Evolutionary conservation across 2,329 filamentous ascomycete species (phyloP), one percentile per base, ranked within the genome.

Genomic region (Lasiodiplodia theobromae): DNA sequence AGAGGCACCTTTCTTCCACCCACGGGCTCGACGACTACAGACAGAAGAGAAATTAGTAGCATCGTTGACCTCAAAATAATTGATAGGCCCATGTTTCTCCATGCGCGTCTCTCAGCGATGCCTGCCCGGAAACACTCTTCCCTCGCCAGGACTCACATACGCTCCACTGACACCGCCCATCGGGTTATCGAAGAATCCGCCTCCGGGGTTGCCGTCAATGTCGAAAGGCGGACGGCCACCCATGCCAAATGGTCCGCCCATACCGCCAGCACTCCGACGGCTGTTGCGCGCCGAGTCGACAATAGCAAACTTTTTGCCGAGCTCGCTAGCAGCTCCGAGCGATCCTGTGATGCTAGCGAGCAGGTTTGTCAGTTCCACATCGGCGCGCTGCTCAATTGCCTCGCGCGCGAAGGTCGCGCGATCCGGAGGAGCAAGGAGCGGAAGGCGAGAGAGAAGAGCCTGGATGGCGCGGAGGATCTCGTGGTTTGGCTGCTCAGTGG

Each of bases 391-490:
- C 66, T 91, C 89, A 47, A 91, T 83, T 47, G 92, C 87, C 78
- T 97, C 91, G 40, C 87, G 84, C 34, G 89, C 84, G 75, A 95
- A 92, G 0, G 87, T 85, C 53, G 85, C 84, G 31, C 85, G 72
- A 73, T 92, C 86, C 2, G 90, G 85, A 3, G 95, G 93, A 4
- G 91, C 89, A 66, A 97, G 87, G 21, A 98, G 89, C 49, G 92
- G 91, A 34, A 97, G 86, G 64, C 95, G 91, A 62, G 91, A 91
- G 71, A 97, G 87, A 51, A 97, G 89, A 2, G 94, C 91, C 75
- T 94, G 92, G 71, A 97, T 93, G 71, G 93, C 93, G 70, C 96
- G 93, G 38, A 99, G 88, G 52, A 97, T 90, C 1, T 89, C 86
- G 75, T 93, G 87, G 7, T 93, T 78, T 68, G 76, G 66, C 58